Evolutionary conservation across 495 filamentous ascomycete genomes (phyloP).

Genomic region (Haplographium delicatum): DNA sequence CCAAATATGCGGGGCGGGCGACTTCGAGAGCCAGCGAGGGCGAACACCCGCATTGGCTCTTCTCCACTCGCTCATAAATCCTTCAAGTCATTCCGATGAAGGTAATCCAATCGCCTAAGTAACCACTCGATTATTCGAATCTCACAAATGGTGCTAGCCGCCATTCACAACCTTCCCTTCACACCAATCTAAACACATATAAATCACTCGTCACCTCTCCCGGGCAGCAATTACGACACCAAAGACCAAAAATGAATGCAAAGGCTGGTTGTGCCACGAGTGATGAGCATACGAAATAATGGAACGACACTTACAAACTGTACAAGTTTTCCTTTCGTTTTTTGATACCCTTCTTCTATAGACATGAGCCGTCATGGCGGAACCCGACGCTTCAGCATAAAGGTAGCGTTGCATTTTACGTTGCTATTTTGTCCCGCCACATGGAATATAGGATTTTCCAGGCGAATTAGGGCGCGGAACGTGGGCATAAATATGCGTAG

Average conservation of each 20-base stretch:
- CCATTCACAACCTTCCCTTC: no score
- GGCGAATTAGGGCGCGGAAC: constrained; percentile 7
- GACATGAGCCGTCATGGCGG: no score
- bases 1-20: constrained; percentile 62
- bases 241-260: not conserved
- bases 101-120: not conserved
- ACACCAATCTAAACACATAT: not conserved
- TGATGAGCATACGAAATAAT: not conserved
- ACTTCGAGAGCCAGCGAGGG: constrained; percentile 48
- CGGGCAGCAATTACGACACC: no score
- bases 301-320: not conserved
- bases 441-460: no score
- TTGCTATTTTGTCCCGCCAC: constrained; percentile 7
- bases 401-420: constrained; percentile 3
- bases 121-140: not conserved
- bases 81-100: constrained; percentile 48
- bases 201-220: not conserved
- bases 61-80: constrained; percentile 68
- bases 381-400: no score
- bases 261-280: not conserved
- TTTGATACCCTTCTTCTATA: constrained; percentile 27
- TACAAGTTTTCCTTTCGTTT: constrained; percentile 7
- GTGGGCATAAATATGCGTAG: not conserved
- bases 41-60: constrained; percentile 27
- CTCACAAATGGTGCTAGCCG: not conserved